Evolutionary conservation across 2,329 filamentous ascomycete species (phyloP), one percentile per base, ranked within the genome.

Genomic region (Apiospora rasikravindrae): DNA sequence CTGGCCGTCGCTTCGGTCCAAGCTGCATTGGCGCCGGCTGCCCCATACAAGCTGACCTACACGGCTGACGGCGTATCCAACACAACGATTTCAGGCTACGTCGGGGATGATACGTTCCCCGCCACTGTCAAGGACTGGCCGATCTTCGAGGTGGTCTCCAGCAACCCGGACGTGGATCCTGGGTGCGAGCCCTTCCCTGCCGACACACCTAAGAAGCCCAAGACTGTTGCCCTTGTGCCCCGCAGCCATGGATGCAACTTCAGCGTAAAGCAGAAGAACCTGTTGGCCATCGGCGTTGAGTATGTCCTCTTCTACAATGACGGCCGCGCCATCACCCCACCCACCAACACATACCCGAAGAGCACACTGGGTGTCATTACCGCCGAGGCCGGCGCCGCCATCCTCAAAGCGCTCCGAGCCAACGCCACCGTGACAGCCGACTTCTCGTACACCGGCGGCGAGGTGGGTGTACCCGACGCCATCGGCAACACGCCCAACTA

Each of bases 401-500:
- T 71, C 42, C 40, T 51, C 29, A 49, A 71, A 13, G 69, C 57
- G 0, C 37, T 71, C 8, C 24, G 44, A 5, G 53, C 53, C 26
- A 37, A 37, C 16, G 57, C 24, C 13, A 71, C 19, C 24, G 57
- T 71, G 26, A 64, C 61, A 7, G 69, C 69, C 69, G 57, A 66
- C 19, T 71, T 71, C 57, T 71, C 69, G 11, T 42, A 51, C 4
- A 2, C 69, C 11, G 53, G 51, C 40, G 44, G 47, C 49, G 51
- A 44, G 33, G 69, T 64, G 4, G 69, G 40, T 11, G 49, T 70
- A 33, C 51, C 51, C 29, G 53, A 70, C 51, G 8, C 51, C n/a
- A 42, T 26, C n/a, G 69, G 69, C 37, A 61, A 61, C 51, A 73
- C 51, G 40, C 61, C 44, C 7, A 70, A 71, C 49, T n/a, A 13